A percentile compares a stretch with the other conserved stretches of the same genome.
Evolutionary conservation across 768 basidiomycete genomes (phyloP).

Genomic region (Collybia mongolica): DNA sequence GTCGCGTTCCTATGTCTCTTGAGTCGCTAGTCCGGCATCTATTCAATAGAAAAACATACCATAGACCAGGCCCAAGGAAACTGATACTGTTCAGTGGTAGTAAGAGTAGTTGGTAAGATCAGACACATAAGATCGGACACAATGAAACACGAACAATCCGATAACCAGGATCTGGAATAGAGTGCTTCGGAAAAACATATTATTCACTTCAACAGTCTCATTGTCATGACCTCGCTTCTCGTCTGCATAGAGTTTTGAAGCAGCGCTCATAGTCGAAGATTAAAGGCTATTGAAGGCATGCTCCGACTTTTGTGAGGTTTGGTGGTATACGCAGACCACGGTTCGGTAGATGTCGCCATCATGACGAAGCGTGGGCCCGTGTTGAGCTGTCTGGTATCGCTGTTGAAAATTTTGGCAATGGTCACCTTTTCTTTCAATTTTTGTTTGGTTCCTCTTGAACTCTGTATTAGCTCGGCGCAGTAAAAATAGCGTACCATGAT

Average conservation of each 20-base stretch:
- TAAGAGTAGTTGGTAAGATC: too few species aligned
- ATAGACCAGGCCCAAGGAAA: slow-evolving; percentile 10
- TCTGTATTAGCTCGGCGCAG: too few species aligned
- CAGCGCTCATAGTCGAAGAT: neutral
- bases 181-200: slow-evolving; percentile 6
- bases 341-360: neutral
- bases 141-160: slow-evolving; percentile 5
- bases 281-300: neutral
- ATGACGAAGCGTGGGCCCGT: neutral
- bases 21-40: neutral
- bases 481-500: too few species aligned
- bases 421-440: too few species aligned
- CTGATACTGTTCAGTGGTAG: slow-evolving; percentile 2
- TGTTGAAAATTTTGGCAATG: too few species aligned
- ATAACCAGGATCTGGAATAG: slow-evolving; percentile 9
- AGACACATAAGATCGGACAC: neutral
- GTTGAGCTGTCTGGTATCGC: too few species aligned
- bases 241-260: neutral
- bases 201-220: neutral
- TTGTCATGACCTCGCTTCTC: neutral
- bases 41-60: neutral
- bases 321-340: neutral
- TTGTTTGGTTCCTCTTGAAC: too few species aligned
- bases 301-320: too few species aligned
- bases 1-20: slow-evolving; percentile 9